Evolutionary conservation across 2,329 filamentous ascomycete genomes (phyloP).

Genomic region (Aureobasidium pullulans): DNA sequence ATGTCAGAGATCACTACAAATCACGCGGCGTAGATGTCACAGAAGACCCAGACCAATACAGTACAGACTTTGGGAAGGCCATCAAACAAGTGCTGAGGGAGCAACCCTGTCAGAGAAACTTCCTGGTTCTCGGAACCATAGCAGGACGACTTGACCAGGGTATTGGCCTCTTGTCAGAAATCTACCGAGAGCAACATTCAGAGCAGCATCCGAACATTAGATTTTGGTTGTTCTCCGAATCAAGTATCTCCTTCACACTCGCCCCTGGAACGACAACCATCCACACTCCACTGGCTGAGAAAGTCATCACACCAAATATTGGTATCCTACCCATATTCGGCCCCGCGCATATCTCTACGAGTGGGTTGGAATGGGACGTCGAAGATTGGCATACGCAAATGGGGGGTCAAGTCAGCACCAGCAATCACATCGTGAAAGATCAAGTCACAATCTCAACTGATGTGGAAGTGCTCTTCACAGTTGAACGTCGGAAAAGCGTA

Average conservation of each 20-base stretch:
- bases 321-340: slow-evolving; percentile 81
- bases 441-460: slow-evolving; percentile 33
- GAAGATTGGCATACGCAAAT: slow-evolving; percentile 61
- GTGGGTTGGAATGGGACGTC: slow-evolving; percentile 88
- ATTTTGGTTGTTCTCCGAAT: slow-evolving; percentile 73
- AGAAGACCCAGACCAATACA: slow-evolving; percentile 70
- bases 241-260: slow-evolving; percentile 78
- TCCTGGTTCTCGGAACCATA: slow-evolving; percentile 77
- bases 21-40: slow-evolving; percentile 55
- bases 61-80: slow-evolving; percentile 83
- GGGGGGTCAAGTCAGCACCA: slow-evolving; percentile 42
- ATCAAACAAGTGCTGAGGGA: slow-evolving; percentile 53
- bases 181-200: slow-evolving; percentile 49
- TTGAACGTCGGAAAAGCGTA: slow-evolving; percentile 27
- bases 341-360: slow-evolving; percentile 69
- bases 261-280: slow-evolving; percentile 61
- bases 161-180: slow-evolving; percentile 78
- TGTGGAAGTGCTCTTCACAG: slow-evolving; percentile 41
- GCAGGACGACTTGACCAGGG: slow-evolving; percentile 90
- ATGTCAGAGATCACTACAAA: slow-evolving; percentile 60
- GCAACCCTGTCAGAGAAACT: slow-evolving; percentile 27
- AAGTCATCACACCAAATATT: slow-evolving; percentile 65
- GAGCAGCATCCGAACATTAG: slow-evolving; percentile 33
- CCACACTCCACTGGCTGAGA: slow-evolving; percentile 45
- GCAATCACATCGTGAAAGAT: slow-evolving; percentile 40